Base-by-base conservation (phyloP, 768 basidiomycete genomes). In the Suillus subaureus region DNA sequence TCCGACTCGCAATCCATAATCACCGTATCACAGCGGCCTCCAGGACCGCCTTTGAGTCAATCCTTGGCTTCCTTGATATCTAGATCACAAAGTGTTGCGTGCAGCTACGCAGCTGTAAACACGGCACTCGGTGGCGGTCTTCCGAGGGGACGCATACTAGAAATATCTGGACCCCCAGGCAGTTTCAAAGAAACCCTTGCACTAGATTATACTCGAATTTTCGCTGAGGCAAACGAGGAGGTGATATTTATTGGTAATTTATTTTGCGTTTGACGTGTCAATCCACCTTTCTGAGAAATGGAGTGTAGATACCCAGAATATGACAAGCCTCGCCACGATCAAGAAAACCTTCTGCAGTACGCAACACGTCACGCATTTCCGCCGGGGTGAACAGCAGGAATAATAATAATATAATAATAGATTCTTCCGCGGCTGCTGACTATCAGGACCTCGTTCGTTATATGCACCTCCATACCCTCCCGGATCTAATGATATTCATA, bases 161-260 rank as follows among this genome's bases (percentile, higher is more conserved):
- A 93, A 77, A 78, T 93, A 69, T 90, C 90, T 37, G 91, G 92
- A 0, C 89, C 90, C 54, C 91, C 92, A 0, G 92, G 92, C 57
- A 83, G 85, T 45, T 83, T 85, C 12, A 93, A 91, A 68, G 89
- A 89, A 65, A 72, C 70, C 15, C 68, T 92, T 9, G 84, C 84
- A 11, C 74, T 83, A 16, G 80, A 82, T 61, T 81, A 91, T 54
- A 81, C 83, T 16, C 73, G 76, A 40, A 80, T 76, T 4, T 86
- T 89, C 63, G 75, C 84, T 3, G 77, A 84, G 65, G 74, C 78
- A 4, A 79, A 79, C 0, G 80, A 86, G 56, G 81, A 83, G n/a
- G 82, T 89, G 6, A 74, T 93, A 26, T 88, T 92, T 68, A 78
- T 89, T 66, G 92, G 92, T 91, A 75, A 75, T 61, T 57, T 68